A percentile compares a stretch with the other conserved stretches of the same genome.
Conservation (phyloP, 805 yeast species). For the Monosporozyma servazzii region DNA sequence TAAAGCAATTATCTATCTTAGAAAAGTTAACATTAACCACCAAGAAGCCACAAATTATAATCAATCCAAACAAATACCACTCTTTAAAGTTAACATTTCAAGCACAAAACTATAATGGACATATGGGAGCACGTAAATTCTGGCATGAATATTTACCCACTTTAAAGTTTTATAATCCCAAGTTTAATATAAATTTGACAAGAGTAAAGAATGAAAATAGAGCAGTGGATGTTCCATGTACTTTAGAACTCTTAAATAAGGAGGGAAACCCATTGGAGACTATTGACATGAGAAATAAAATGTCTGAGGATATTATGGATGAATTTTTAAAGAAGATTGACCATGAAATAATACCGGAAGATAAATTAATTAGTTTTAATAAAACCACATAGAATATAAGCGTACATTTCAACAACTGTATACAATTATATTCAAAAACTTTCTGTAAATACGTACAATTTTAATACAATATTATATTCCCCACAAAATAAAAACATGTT, state of each 20-base stretch:
- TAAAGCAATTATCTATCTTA: constrained; percentile 20
- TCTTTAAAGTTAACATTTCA: constrained; percentile 47
- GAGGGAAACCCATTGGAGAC: constrained; percentile 20
- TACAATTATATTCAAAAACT: constrained; percentile 10
- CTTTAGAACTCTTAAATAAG: constrained; percentile 14
- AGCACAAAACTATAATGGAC: constrained; percentile 39
- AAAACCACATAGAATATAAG: constrained; percentile 1
- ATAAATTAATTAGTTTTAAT: constrained; percentile 30
- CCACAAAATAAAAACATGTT: background rate
- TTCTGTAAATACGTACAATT: constrained; percentile 12
- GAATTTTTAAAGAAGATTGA: constrained; percentile 43
- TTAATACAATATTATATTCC: background rate
- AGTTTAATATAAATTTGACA: constrained; percentile 48
- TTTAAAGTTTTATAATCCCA: constrained; percentile 76
- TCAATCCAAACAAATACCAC: constrained; percentile 18
- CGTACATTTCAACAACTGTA: background rate
- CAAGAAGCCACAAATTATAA: constrained; percentile 21
- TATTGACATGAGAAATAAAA: constrained; percentile 47
- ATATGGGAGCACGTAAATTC: constrained; percentile 62
- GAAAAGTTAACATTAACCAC: constrained; percentile 24
- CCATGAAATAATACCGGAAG: constrained; percentile 42
- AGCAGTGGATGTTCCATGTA: constrained; percentile 23
- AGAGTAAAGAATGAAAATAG: constrained; percentile 36
- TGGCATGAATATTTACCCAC: constrained; percentile 71
- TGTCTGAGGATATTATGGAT: constrained; percentile 44